phyloP scores from a whole-genome alignment of 495 filamentous ascomycete genomes.

The Talaromyces stipitatus region DNA sequence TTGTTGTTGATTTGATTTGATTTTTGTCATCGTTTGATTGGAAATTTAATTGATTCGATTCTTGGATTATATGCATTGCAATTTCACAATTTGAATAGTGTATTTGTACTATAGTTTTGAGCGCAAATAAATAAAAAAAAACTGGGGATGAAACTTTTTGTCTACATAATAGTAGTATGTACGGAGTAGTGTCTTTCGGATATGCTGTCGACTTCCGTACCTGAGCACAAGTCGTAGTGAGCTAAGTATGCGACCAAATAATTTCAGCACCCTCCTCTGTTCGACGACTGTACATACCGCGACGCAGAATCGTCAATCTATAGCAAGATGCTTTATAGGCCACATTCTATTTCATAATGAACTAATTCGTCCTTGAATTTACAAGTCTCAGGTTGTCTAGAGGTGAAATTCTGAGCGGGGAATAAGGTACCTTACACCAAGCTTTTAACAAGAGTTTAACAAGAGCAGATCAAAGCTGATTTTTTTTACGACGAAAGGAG shows the following conservation, averaged over 20 bases:
- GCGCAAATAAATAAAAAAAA: slow-evolving; percentile 2
- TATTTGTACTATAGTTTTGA: slow-evolving; percentile 4
- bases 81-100: neutral
- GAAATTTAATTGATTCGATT: slow-evolving; percentile 1
- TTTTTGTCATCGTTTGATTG: neutral
- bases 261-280: too few species aligned
- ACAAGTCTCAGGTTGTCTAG: neutral
- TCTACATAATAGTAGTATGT: neutral
- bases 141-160: neutral
- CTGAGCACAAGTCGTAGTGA: too few species aligned
- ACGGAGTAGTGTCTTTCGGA: neutral
- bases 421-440: neutral
- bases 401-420: neutral
- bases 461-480: neutral
- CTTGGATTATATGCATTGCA: neutral
- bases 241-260: too few species aligned
- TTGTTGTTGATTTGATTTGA: neutral
- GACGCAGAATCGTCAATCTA: too few species aligned
- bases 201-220: neutral
- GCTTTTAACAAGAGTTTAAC: too few species aligned
- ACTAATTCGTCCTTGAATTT: neutral
- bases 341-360: neutral
- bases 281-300: too few species aligned
- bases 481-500: neutral
- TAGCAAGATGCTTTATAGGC: neutral